phyloP scores from a whole-genome alignment of 1,284 basidiomycete species.

The Pyrrhoderma noxium region DNA sequence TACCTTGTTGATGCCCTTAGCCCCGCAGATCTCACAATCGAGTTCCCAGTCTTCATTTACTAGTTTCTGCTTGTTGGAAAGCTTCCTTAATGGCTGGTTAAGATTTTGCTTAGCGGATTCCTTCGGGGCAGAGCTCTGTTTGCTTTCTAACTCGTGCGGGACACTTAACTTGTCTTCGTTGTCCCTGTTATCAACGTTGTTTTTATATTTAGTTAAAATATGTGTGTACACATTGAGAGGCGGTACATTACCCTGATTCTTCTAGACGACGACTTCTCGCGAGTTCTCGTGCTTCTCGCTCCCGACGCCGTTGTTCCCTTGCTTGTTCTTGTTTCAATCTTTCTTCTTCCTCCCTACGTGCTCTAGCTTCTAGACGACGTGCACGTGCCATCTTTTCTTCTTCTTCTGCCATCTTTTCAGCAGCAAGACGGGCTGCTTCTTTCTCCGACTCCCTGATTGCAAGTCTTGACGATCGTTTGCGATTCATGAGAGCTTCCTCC shows the following conservation, averaged over 20 bases:
- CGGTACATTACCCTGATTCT: conserved; percentile 19
- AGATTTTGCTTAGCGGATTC: too few relatives aligned
- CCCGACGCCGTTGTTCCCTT: conserved; percentile 44
- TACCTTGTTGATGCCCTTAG: conserved; percentile 63
- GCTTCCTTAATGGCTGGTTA: too few relatives aligned
- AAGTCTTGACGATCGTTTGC: conserved; percentile 81
- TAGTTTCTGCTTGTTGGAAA: background rate
- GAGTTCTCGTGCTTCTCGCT: conserved; percentile 41
- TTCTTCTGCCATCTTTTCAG: conserved; percentile 51
- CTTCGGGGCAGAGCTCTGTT: background rate
- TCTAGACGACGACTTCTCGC: conserved; percentile 11
- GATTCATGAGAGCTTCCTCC: conserved; percentile 64
- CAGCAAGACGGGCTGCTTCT: conserved; percentile 54
- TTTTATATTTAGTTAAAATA: too few relatives aligned
- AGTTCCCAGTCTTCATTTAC: conserved; percentile 69
- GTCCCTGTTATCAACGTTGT: background rate
- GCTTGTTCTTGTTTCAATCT: conserved; percentile 49
- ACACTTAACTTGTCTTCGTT: too few relatives aligned
- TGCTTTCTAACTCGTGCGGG: too few relatives aligned
- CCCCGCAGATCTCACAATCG: conserved; percentile 76
- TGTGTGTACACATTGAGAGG: background rate
- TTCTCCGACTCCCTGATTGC: conserved; percentile 66
- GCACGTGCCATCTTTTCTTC: conserved; percentile 57
- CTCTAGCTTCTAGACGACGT: conserved; percentile 54
- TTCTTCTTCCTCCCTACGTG: conserved; percentile 57